Base-by-base conservation (phyloP, 2,329 filamentous ascomycete genomes). In the Aspergillus jensenii region DNA sequence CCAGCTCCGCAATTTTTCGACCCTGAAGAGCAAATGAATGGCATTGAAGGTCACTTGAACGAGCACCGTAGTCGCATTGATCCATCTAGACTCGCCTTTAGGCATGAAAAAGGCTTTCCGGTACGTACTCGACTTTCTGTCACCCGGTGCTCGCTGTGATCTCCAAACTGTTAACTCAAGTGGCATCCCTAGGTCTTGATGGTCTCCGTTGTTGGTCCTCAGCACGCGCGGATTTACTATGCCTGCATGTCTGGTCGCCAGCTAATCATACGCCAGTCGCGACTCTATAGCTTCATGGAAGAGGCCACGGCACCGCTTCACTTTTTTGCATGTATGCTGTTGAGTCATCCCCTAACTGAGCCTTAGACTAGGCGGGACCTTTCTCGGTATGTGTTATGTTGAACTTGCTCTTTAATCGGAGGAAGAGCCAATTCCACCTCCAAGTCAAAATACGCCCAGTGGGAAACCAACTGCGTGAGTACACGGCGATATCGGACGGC, bases 201-300 rank as follows among this genome's bases (percentile, higher is more conserved):
- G 43, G n/a, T 48, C 3, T 57, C 55, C 4, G 31, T 37, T 11
- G 15, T 57, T 6, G 33, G 33, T 2, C 41, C 48, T 1, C 48
- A 57, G 33, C 55, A 52, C 31, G 55, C n/a, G 14, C 51, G 48
- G 6, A 40, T 57, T 3, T 47, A 41, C 11, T 57, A 57, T 31
- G 55, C 55, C 4, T 48, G 55, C 31, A 47, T 57, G 48, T 33
- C 25, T 35, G 31, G 6, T 7, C 15, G 2, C 2, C 12, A 52
- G 9, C 25, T 56, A 2, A 2, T 43, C 3, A 43, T 50, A 14
- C 45, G 45, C 11, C 53, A 45, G 39, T 44, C 53, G 6, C 27
- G 19, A 25, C 47, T 52, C 14, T 57, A 52, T 40, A 43, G 23
- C 31, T 57, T 57, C 33, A 33, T 25, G 9, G 9, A 31, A 8